These are phyloP conservation scores for Phytophthora pseudosyringae DNA, from an alignment of 352 stramenopile species.

Conservation along the genomic window DNA sequence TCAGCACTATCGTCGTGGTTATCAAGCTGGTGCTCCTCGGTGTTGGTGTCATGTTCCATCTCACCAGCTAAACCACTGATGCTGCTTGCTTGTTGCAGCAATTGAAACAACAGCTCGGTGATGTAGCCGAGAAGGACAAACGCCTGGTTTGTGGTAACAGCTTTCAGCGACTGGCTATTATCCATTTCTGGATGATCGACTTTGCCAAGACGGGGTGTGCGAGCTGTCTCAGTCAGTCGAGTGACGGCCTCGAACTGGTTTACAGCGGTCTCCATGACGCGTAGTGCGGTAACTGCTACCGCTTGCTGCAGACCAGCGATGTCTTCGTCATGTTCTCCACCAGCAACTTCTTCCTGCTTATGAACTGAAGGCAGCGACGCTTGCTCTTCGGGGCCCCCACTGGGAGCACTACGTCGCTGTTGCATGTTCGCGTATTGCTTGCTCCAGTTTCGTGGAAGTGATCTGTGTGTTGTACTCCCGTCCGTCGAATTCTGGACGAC, in stretches of 20 bases:
- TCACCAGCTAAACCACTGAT: slow-evolving; percentile 48
- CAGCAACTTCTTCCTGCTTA: background rate
- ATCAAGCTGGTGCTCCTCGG: slow-evolving; percentile 19
- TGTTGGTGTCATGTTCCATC: background rate
- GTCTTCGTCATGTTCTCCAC: slow-evolving; percentile 22
- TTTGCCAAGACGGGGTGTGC: slow-evolving; percentile 36
- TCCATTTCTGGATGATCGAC: background rate
- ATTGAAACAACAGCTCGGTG: slow-evolving; percentile 60
- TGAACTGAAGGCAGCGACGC: background rate
- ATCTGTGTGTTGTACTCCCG: slow-evolving; percentile 22
- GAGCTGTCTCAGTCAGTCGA: slow-evolving; percentile 45
- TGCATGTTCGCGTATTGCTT: slow-evolving; percentile 52
- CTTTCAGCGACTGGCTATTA: slow-evolving; percentile 3
- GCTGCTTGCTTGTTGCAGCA: slow-evolving; percentile 55
- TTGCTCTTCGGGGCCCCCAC: slow-evolving; percentile 30
- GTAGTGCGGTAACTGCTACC: slow-evolving; percentile 46
- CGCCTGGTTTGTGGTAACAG: slow-evolving; percentile 43
- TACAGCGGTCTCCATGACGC: slow-evolving; percentile 52
- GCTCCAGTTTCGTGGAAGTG: slow-evolving; percentile 71
- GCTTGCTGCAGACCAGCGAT: slow-evolving; percentile 48
- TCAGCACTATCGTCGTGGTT: slow-evolving; percentile 31
- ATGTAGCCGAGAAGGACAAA: slow-evolving; percentile 59
- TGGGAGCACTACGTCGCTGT: slow-evolving; percentile 39
- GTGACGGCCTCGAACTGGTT: slow-evolving; percentile 63
- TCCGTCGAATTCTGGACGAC: slow-evolving; percentile 13